These are phyloP conservation scores for Solanum lycopersicoides DNA, from an alignment of 257 asterid species.

Conservation along the genomic window DNA sequence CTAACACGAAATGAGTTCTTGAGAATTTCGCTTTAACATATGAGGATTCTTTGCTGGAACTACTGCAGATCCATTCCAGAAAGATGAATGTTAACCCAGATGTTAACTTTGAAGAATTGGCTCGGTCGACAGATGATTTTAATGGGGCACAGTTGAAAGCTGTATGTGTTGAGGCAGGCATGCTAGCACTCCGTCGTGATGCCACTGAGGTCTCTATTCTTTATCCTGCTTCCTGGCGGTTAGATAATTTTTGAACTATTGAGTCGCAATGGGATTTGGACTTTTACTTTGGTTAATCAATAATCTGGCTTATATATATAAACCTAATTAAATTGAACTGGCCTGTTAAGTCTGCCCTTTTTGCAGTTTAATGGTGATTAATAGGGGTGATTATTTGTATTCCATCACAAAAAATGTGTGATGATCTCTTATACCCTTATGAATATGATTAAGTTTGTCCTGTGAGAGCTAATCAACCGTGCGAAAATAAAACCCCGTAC, in stretches of 20 bases:
- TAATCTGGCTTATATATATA: neutral
- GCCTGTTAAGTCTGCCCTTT: neutral
- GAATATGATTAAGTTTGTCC: neutral
- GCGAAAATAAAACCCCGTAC: neutral
- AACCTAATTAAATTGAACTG: neutral
- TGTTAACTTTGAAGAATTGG: conserved; percentile 96
- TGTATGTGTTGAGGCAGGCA: conserved; percentile 97
- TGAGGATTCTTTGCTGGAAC: neutral
- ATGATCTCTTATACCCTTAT: neutral
- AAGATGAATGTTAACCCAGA: conserved; percentile 96
- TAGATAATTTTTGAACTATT: no score
- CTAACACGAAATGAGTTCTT: neutral
- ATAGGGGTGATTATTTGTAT: neutral
- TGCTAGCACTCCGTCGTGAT: conserved; percentile 94
- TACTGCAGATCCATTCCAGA: conserved; percentile 78
- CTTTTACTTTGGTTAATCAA: neutral
- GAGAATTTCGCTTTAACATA: neutral
- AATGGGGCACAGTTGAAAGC: conserved; percentile 97
- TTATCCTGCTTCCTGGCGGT: neutral
- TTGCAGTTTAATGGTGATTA: neutral
- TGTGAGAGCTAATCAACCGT: neutral
- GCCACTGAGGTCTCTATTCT: conserved; percentile 72
- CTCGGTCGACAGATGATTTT: conserved; percentile 95
- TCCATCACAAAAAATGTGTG: neutral
- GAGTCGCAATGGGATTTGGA: neutral